Conservation (phyloP, 2,329 filamentous ascomycete genomes). For the Pseudogymnoascus sp. region DNA sequence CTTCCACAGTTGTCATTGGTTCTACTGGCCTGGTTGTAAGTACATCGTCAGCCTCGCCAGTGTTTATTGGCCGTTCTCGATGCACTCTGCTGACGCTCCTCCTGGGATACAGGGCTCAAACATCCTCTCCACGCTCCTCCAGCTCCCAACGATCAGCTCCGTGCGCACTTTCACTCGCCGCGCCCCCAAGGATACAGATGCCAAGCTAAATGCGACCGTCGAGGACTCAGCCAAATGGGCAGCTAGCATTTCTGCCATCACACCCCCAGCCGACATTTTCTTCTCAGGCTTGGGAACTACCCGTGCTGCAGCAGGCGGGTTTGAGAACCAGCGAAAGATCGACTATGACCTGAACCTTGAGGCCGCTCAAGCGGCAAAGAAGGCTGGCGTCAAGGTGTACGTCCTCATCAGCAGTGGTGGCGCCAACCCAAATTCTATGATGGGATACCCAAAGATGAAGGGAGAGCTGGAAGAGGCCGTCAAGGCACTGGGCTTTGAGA, state of each 20-base stretch:
- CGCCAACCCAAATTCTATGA: conserved; percentile 42
- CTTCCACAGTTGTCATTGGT: conserved; percentile 37
- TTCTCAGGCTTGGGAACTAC: conserved; percentile 79
- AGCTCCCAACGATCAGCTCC: conserved; percentile 42
- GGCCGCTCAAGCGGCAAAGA: conserved; percentile 66
- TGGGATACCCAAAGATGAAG: conserved; percentile 67
- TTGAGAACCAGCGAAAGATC: conserved; percentile 76
- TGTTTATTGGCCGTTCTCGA: neutral
- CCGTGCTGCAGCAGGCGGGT: conserved; percentile 60
- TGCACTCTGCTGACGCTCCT: neutral
- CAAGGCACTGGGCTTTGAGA: conserved; percentile 63
- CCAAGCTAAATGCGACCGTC: conserved; percentile 59
- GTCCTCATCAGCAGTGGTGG: conserved; percentile 40
- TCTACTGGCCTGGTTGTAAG: conserved; percentile 42
- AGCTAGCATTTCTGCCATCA: conserved; percentile 45
- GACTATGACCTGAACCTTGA: conserved; percentile 81
- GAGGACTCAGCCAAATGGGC: conserved; percentile 64
- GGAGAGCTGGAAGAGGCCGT: conserved; percentile 76
- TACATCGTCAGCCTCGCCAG: conserved; percentile 8
- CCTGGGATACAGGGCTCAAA: conserved; percentile 46
- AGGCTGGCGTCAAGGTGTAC: conserved; percentile 57
- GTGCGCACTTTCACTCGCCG: conserved; percentile 57
- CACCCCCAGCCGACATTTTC: conserved; percentile 53
- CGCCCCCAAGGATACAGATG: conserved; percentile 41
- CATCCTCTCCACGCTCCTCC: conserved; percentile 61